Evolutionary conservation across 2,329 filamentous ascomycete species (phyloP), one percentile per base, ranked within the genome.

Genomic region (Thelonectria rubi): DNA sequence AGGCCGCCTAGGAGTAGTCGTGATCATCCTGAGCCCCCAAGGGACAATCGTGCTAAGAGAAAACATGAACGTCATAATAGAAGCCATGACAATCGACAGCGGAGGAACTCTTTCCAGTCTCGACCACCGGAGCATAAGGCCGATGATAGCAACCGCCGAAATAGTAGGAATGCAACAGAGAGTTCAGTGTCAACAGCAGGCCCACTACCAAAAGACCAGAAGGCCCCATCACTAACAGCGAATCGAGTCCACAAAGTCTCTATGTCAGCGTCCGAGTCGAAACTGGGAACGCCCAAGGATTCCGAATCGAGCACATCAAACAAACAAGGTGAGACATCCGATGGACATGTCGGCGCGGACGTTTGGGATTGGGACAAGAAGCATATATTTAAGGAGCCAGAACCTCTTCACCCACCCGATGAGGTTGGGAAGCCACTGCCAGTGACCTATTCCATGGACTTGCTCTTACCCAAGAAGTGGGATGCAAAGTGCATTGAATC

Each of bases 351-450:
- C 20, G 55, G 75, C 18, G 74, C 74, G 12, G 73, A 76, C 14
- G 73, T 76, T 12, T 77, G 73, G 43, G 72, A 78, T 15, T 80
- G 79, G 75, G 77, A 82, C 7, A 70, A 77, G 12, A 62, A 64
- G 40, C 61, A 56, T 66, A 78, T 80, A 5, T 82, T 83, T 56
- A 70, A 74, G 10, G 77, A 80, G 42, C 64, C 72, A 34, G 62
- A 69, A 9, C 58, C 72, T 5, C 65, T 63, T 11, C 77, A 78
- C 57, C 73, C 75, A 7, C 78, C 79, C n/a, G 81, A 84, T 39
- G 77, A 80, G n/a, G 78, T 83, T 55, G 80, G 79, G 12, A 81
- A 78, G 60, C 81, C 81, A 18, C 72, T 84, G 1, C 76, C 80
- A 4, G 64, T 69, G 15, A 71, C 74, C 17, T 83, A 80, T 60